Percentiles rank a stretch among this genome's conserved stretches.
Evolutionary conservation across 2,329 filamentous ascomycete genomes (phyloP).

Genomic region (Achaetomium macrosporum): DNA sequence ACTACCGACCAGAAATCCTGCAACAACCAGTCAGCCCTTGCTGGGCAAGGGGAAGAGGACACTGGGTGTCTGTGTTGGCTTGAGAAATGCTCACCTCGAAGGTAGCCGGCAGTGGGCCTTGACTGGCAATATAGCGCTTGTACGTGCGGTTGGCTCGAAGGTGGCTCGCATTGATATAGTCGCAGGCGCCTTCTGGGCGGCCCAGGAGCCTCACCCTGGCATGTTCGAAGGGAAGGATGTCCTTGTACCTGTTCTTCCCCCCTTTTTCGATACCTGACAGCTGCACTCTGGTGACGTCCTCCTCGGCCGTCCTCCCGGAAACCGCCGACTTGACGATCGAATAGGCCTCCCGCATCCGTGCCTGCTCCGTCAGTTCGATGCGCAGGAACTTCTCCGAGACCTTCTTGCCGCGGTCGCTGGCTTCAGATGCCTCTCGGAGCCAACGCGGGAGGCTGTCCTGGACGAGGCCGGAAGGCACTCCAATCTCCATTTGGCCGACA

Average conservation of each 20-base stretch:
- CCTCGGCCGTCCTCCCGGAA: slow-evolving; percentile 24
- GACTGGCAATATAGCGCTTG: slow-evolving; percentile 92
- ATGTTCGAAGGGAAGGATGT: slow-evolving; percentile 95
- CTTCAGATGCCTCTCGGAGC: slow-evolving; percentile 64
- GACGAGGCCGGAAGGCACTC: slow-evolving; percentile 41
- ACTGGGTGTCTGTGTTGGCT: no score
- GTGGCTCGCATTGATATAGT: slow-evolving; percentile 94
- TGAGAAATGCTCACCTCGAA: slow-evolving; percentile 63
- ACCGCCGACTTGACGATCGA: slow-evolving; percentile 42
- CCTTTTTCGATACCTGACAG: slow-evolving; percentile 93
- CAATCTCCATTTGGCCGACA: slow-evolving; percentile 71
- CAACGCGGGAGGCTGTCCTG: slow-evolving; percentile 62
- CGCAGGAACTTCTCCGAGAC: slow-evolving; percentile 78
- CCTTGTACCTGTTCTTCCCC: slow-evolving; percentile 93
- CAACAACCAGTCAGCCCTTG: slow-evolving; percentile 26
- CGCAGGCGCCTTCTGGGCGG: slow-evolving; percentile 63
- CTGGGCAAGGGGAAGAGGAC: background rate
- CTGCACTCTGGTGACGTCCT: slow-evolving; percentile 45
- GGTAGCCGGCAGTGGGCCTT: slow-evolving; percentile 86
- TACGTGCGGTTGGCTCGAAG: slow-evolving; percentile 74
- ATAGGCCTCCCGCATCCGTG: slow-evolving; percentile 81
- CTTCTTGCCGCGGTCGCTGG: slow-evolving; percentile 66
- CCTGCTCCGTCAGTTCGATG: slow-evolving; percentile 80
- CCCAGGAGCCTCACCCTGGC: slow-evolving; percentile 74
- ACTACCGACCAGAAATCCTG: slow-evolving; percentile 97